Conservation (phyloP, 495 filamentous ascomycete species). For the Viridothelium virens region DNA sequence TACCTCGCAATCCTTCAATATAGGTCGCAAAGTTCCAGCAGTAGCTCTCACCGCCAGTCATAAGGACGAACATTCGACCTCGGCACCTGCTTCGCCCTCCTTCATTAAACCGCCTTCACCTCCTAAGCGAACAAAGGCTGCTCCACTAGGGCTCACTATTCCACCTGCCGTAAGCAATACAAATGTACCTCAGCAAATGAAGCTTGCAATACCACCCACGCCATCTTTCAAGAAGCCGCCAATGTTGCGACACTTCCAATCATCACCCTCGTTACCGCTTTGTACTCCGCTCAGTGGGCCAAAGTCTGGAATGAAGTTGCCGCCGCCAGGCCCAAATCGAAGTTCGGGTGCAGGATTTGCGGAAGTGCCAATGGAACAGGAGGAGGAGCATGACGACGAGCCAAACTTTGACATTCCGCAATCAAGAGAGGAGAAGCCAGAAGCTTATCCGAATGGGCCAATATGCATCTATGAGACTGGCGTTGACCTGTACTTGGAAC, state of each 20-base stretch:
- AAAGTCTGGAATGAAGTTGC: conserved; percentile 58
- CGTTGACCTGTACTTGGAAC: conserved; percentile 89
- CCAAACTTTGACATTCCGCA: conserved; percentile 64
- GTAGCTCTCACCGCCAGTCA: conserved; percentile 36
- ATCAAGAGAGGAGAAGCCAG: conserved; percentile 71
- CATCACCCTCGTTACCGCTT: conserved; percentile 56
- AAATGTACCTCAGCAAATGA: conserved; percentile 23
- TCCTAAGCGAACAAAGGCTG: conserved; percentile 60
- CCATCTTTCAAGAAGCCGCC: conserved; percentile 31
- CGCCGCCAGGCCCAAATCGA: conserved; percentile 37
- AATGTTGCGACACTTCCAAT: conserved; percentile 57
- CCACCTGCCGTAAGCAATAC: conserved; percentile 48
- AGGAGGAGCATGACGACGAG: conserved; percentile 58
- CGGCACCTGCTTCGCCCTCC: conserved; percentile 71
- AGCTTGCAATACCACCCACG: conserved; percentile 36
- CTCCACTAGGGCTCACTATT: conserved; percentile 64
- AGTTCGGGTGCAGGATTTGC: conserved; percentile 26
- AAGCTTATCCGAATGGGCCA: conserved; percentile 87
- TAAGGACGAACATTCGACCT: conserved; percentile 38
- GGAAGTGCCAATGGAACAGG: conserved; percentile 29
- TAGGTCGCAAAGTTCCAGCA: conserved; percentile 45
- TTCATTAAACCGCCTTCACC: conserved; percentile 70
- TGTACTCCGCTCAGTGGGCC: conserved; percentile 52
- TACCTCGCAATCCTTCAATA: conserved; percentile 49
- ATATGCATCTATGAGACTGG: conserved; percentile 87